Evolutionary conservation across 2,329 filamentous ascomycete genomes (phyloP), one percentile per base, ranked within the genome.

Genomic region (Chalaropsis ovoidea): DNA sequence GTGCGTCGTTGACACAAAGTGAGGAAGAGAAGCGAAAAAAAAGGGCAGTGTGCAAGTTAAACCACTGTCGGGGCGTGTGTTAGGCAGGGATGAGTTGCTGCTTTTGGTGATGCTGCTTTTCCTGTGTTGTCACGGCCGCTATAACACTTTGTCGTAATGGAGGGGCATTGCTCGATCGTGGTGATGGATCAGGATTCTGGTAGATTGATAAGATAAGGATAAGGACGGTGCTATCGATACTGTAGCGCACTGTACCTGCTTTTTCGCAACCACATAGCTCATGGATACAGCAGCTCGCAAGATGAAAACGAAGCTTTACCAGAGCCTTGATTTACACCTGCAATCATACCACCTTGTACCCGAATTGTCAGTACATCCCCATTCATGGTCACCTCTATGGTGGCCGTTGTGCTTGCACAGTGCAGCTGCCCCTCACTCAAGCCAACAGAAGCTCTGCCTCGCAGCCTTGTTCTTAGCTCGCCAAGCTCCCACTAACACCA

Each of bases 121-220:
- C 13, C 31, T 27, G 22, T 8, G 31, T 6, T 43, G 31, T 43
- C 35, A 62, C 19, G 60, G 39, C 39, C n/a, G 22, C 39, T 43
- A 62, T 62, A 47, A 15, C 43, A 62, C 24, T 24, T 62, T 15
- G 24, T 45, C 17, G 39, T 42, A 43, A 43, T 43, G 43, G 60
- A 47, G 60, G 60, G 60, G 60, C 39, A 62, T 13, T 39, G 5
- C 27, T 58, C 8, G 17, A 3, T 39, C 17, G 22, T 54, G 61
- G 22, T 54, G 61, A 47, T 7, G 27, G 22, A 58, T 19, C 27
- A 24, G 61, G 41, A 56, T 61, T 56, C n/a, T 41, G 62, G 8
- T 19, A 62, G 64, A 68, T 68, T 65, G 61, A 68, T 68, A 66
- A 63, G 67, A 68, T 68, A 68, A 54, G 6, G 45, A 60, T 56